A percentile compares a stretch with the other conserved stretches of the same genome.
Conservation (phyloP, 495 filamentous ascomycete genomes). For the Daldinia concentrica region DNA sequence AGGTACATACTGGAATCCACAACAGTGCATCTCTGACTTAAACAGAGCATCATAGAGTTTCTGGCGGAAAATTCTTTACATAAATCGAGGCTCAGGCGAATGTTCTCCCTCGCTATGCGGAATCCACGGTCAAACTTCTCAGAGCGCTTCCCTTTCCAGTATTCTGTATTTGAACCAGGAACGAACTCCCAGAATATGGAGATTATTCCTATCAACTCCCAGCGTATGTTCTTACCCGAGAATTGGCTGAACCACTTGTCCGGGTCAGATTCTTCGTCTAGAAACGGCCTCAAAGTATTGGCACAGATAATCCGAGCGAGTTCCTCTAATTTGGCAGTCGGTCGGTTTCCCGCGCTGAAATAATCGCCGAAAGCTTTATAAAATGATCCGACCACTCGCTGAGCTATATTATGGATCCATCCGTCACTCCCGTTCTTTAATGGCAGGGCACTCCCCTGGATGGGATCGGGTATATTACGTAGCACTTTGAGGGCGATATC, state of each 20-base stretch:
- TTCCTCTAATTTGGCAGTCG: constrained; percentile 32
- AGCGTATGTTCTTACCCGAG: constrained; percentile 63
- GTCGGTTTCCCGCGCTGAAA: constrained; percentile 15
- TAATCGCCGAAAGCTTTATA: constrained; percentile 37
- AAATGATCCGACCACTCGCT: constrained; percentile 15
- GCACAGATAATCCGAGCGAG: constrained; percentile 35
- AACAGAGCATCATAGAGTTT: constrained; percentile 59
- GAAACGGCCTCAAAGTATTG: constrained; percentile 40
- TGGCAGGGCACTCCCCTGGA: constrained; percentile 43
- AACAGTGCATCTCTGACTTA: constrained; percentile 56
- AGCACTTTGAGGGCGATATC: constrained; percentile 58
- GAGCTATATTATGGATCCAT: constrained; percentile 37
- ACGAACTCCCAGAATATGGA: constrained; percentile 56
- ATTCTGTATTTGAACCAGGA: constrained; percentile 7
- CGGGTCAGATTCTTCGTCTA: constrained; percentile 50
- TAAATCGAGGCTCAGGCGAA: constrained; percentile 57
- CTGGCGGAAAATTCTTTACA: constrained; percentile 57
- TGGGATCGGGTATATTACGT: constrained; percentile 51
- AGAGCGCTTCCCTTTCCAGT: constrained; percentile 20
- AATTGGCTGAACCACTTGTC: constrained; percentile 50
- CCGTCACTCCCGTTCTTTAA: constrained; percentile 39
- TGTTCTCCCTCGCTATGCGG: constrained; percentile 52
- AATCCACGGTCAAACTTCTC: constrained; percentile 37
- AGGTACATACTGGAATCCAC: constrained; percentile 50
- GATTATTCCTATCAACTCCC: constrained; percentile 67